Percentiles rank a stretch among this genome's conserved stretches.
Conservation (phyloP, 176 grass and related monocot genomes). For the Otatea glauca region DNA sequence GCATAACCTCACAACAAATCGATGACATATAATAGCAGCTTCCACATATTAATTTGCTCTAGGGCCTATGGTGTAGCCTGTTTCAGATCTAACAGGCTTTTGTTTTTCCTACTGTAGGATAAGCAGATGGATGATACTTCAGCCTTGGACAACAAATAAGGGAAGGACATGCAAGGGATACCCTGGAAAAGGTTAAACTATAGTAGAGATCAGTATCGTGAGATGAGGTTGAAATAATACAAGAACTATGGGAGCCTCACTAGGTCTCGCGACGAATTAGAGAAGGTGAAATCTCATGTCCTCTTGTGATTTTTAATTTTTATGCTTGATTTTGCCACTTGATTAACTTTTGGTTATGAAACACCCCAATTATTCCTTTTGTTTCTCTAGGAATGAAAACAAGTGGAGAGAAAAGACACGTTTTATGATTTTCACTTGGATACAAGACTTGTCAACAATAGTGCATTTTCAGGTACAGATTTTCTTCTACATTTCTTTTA, state of each 20-base stretch:
- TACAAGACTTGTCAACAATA: conserved; percentile 74
- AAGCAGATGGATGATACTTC: conserved; percentile 40
- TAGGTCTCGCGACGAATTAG: neutral
- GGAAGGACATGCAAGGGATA: conserved; percentile 70
- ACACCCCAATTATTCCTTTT: too few relatives aligned
- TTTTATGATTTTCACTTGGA: conserved; percentile 92
- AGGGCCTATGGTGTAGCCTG: too few relatives aligned
- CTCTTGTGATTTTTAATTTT: neutral
- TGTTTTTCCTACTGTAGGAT: neutral
- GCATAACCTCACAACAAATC: too few relatives aligned
- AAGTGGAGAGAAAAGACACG: conserved; percentile 48
- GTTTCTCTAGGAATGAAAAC: conserved; percentile 53
- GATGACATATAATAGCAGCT: too few relatives aligned
- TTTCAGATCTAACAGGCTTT: neutral
- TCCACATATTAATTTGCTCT: too few relatives aligned
- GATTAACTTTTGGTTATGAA: neutral
- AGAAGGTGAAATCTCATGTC: conserved; percentile 23
- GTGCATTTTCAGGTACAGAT: conserved; percentile 93
- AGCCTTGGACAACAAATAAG: conserved; percentile 37
- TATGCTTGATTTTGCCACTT: neutral
- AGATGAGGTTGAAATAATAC: conserved; percentile 63
- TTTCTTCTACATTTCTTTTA: conserved; percentile 17
- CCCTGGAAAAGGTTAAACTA: conserved; percentile 67
- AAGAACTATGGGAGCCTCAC: conserved; percentile 55
- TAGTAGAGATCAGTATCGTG: conserved; percentile 55